Percentiles rank a stretch among this genome's conserved stretches.
Conservation (phyloP, 257 asterid species). For the Cordia subcordata region DNA sequence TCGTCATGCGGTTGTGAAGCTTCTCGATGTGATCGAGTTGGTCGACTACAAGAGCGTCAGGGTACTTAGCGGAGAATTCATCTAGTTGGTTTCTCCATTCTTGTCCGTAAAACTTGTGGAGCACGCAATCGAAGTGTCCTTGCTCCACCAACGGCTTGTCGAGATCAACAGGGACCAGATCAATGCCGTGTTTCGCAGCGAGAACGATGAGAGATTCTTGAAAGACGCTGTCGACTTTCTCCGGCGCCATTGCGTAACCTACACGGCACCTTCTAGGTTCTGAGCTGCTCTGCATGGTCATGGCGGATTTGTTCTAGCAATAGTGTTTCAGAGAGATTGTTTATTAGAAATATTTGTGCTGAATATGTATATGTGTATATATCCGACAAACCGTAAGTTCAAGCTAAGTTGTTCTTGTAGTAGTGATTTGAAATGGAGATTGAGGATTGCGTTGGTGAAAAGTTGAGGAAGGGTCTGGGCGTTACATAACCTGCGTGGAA, state of each 20-base stretch:
- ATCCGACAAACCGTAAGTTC: too few relatives aligned
- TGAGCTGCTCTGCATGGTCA: neutral
- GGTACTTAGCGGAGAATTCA: slow-evolving; percentile 37
- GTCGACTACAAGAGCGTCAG: slow-evolving; percentile 50
- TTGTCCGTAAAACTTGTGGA: slow-evolving; percentile 61
- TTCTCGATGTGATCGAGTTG: slow-evolving; percentile 44
- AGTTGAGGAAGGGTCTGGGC: too few relatives aligned
- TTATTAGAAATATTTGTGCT: too few relatives aligned
- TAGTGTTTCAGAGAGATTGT: too few relatives aligned
- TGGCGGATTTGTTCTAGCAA: too few relatives aligned
- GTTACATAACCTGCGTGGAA: too few relatives aligned
- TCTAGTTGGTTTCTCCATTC: slow-evolving; percentile 54
- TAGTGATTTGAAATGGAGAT: too few relatives aligned
- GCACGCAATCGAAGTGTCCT: slow-evolving; percentile 63
- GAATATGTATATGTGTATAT: too few relatives aligned
- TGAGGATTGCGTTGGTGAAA: too few relatives aligned
- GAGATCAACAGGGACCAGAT: slow-evolving; percentile 56
- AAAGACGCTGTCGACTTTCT: slow-evolving; percentile 66
- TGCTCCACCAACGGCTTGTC: slow-evolving; percentile 54
- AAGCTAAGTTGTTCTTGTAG: too few relatives aligned
- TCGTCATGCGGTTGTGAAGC: slow-evolving; percentile 64
- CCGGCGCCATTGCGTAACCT: slow-evolving; percentile 76
- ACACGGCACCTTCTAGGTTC: slow-evolving; percentile 33
- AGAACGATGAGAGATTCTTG: slow-evolving; percentile 47
- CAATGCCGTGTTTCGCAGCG: slow-evolving; percentile 52